Evolutionary conservation across 441 rosid species (phyloP), one percentile per base, ranked within the genome.

Genomic region (Geranium incanum): DNA sequence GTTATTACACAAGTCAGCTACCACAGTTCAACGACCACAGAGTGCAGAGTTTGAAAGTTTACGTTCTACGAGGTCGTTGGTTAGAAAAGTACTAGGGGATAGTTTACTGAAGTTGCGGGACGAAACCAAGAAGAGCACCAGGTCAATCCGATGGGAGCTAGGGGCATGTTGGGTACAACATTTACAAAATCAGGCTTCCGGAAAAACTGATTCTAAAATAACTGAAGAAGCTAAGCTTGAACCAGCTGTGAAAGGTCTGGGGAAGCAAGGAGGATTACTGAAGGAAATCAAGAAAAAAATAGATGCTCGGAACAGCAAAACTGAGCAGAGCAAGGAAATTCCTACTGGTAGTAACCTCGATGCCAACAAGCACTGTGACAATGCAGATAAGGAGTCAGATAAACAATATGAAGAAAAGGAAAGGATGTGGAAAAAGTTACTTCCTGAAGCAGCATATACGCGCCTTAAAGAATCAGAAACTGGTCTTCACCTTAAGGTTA

Each of bases 151-250:
- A 81, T 89, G 95, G 95, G 95, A 87, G 75, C 79, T 87, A 64
- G 95, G 95, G 77, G 95, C 92, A 57, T 87, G 92, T 77, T 89
- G 91, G 95, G 88, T 87, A 71, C 95, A 89, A 74, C 95, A 87
- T 82, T 75, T 89, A 73, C 92, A 87, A 82, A 87, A 81, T 81
- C 89, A 89, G 78, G 84, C 92, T 79, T 83, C 90, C 12, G 93
- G 87, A 74, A 93, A 88, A 85, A 85, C 71, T 41, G 97, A 95
- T 36, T 71, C 88, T 16, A 88, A 87, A 83, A 86, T 82, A 79
- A 78, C 81, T 72, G 97, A 91, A 87, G 93, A 88, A 80, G 74
- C 82, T 33, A 89, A 85, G 86, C 83, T 77, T 55, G 89, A 86
- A 79, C 84, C 88, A 62, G 81, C 87, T 66, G 87, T 89, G 39